phyloP scores from a whole-genome alignment of 2,329 filamentous ascomycete species.

The Colletotrichum endophyticum region DNA sequence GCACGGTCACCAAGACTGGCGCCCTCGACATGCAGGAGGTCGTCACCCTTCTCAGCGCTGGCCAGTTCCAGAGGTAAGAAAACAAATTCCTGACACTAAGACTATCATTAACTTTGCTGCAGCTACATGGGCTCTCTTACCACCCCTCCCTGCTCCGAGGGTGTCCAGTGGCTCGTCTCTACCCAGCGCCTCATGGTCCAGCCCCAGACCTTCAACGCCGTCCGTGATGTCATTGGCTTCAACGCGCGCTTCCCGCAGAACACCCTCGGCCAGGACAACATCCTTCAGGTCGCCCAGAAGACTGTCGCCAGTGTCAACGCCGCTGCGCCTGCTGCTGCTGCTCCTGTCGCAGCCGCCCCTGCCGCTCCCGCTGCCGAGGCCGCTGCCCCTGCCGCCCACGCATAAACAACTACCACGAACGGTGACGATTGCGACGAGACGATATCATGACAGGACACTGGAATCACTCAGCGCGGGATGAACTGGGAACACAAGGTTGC shows the following conservation, averaged over 20 bases:
- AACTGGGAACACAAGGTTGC: background rate
- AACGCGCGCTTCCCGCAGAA: constrained; percentile 53
- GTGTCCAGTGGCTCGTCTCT: constrained; percentile 53
- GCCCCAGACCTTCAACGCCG: constrained; percentile 39
- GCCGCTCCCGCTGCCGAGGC: background rate
- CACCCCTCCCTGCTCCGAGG: constrained; percentile 54
- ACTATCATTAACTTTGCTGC: background rate
- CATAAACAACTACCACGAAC: background rate
- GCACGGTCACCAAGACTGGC: constrained; percentile 42
- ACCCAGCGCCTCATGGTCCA: constrained; percentile 44
- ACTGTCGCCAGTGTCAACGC: background rate
- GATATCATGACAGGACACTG: background rate
- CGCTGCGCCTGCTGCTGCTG: background rate
- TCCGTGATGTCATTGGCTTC: constrained; percentile 49
- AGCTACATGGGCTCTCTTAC: constrained; percentile 53
- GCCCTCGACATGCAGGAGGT: constrained; percentile 49
- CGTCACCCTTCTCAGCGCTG: constrained; percentile 37
- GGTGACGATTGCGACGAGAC: background rate
- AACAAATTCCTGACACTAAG: too few relatives aligned
- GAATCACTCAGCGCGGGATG: background rate
- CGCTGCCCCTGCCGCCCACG: background rate
- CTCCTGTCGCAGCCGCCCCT: background rate
- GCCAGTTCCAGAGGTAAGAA: constrained; percentile 42
- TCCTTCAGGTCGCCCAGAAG: constrained; percentile 29
- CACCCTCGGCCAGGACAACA: constrained; percentile 41